A percentile compares a stretch with the other conserved stretches of the same genome.
Evolutionary conservation across 2,329 filamentous ascomycete species (phyloP).

Genomic region (Zasmidium angulare): DNA sequence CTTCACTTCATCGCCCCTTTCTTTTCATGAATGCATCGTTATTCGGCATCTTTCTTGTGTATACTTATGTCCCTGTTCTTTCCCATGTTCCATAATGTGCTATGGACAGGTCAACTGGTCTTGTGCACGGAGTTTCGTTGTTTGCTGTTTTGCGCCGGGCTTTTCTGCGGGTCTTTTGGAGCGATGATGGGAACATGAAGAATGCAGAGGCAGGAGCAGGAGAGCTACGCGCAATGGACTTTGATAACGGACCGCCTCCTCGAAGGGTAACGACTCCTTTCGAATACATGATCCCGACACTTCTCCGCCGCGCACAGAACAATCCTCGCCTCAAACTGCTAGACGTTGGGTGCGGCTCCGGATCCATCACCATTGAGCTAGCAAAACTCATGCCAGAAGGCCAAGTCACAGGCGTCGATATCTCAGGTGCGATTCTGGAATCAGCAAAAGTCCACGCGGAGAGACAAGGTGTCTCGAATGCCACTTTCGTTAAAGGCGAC

Average conservation of each 20-base stretch:
- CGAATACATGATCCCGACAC: conserved; percentile 16
- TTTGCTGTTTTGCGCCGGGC: no score
- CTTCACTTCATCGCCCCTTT: not conserved
- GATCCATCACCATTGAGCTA: conserved; percentile 39
- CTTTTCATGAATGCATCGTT: not conserved
- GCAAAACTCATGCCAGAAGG: conserved; percentile 26
- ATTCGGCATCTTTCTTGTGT: not conserved
- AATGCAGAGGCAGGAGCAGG: no score
- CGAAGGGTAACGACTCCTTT: not conserved
- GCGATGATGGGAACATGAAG: not conserved
- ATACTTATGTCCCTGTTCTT: not conserved
- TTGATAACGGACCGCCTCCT: not conserved
- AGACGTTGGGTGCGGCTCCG: conserved; percentile 40
- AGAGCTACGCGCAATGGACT: no score
- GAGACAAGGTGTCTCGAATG: conserved; percentile 51
- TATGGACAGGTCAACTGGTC: no score
- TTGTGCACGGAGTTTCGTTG: no score
- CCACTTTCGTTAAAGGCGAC: conserved; percentile 86
- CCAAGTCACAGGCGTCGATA: conserved; percentile 38
- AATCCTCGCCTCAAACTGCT: conserved; percentile 35
- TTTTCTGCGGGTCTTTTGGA: not conserved
- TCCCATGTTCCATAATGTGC: not conserved
- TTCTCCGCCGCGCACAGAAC: not conserved
- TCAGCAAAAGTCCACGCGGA: conserved; percentile 34
- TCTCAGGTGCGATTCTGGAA: conserved; percentile 32